A percentile compares a stretch with the other conserved stretches of the same genome.
phyloP scores from a whole-genome alignment of 306 rosid genomes.

The Luffa aegyptiaca region DNA sequence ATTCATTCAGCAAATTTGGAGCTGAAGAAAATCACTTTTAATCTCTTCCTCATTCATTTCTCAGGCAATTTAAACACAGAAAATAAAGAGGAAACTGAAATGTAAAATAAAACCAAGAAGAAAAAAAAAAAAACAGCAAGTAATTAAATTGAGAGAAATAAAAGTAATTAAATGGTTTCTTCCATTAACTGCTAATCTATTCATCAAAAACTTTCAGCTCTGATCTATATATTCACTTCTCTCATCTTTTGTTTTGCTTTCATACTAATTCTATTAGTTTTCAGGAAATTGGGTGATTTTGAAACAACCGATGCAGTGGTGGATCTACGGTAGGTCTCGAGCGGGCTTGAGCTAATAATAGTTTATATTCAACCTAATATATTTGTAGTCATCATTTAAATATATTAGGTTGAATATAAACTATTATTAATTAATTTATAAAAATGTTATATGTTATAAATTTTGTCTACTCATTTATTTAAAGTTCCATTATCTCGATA shows the following conservation, averaged over 20 bases:
- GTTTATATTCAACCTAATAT: too few relatives aligned
- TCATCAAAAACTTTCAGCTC: slow-evolving; percentile 10
- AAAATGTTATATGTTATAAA: too few relatives aligned
- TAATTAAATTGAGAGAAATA: background rate
- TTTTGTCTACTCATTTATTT: too few relatives aligned
- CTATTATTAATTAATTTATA: too few relatives aligned
- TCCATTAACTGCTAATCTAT: slow-evolving; percentile 17
- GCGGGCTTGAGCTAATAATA: too few relatives aligned
- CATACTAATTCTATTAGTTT: background rate
- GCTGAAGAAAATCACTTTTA: background rate
- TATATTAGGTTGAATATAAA: too few relatives aligned
- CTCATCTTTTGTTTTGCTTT: background rate
- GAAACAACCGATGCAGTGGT: too few relatives aligned
- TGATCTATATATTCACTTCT: slow-evolving; percentile 3
- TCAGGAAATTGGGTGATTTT: too few relatives aligned
- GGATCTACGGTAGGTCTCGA: too few relatives aligned
- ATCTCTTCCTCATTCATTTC: background rate
- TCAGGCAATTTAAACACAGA: background rate
- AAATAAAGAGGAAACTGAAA: background rate
- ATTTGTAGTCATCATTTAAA: too few relatives aligned
- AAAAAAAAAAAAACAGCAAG: background rate
- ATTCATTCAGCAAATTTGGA: background rate
- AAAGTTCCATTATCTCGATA: too few relatives aligned
- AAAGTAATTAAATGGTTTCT: background rate
- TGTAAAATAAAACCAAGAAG: background rate